These are phyloP conservation scores for Vaccinium macrocarpon DNA, from an alignment of 148 eudicot genomes.

Conservation along the genomic window DNA sequence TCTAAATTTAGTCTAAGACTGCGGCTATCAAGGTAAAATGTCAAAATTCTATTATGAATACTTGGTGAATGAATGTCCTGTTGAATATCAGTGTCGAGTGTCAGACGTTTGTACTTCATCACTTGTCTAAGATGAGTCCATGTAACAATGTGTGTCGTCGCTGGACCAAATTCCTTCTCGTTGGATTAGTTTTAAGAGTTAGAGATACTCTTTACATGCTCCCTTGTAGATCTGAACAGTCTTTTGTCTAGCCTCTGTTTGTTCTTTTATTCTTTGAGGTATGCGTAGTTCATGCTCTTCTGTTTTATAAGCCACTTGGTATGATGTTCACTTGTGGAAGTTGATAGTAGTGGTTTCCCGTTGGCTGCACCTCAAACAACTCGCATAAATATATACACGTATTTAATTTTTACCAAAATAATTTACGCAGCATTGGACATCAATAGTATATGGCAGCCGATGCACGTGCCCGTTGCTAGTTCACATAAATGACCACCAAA, in stretches of 20 bases:
- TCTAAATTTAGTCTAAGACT: constrained; percentile 18
- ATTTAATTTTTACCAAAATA: too few relatives aligned
- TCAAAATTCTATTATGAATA: background rate
- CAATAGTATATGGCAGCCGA: too few relatives aligned
- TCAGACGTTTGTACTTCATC: background rate
- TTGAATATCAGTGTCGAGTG: background rate
- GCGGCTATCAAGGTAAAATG: constrained; percentile 17
- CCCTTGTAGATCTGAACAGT: background rate
- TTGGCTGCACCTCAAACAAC: too few relatives aligned
- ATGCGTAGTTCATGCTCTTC: background rate
- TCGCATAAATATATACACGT: too few relatives aligned
- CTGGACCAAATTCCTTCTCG: background rate
- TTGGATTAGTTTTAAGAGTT: background rate
- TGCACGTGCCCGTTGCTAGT: too few relatives aligned
- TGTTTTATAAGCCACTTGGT: too few relatives aligned
- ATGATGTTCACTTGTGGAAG: too few relatives aligned
- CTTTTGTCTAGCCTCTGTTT: background rate
- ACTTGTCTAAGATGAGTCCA: background rate
- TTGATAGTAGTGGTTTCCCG: too few relatives aligned
- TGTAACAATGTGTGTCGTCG: background rate
- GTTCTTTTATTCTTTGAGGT: background rate
- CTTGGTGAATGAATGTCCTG: background rate
- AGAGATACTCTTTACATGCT: background rate
- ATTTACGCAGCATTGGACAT: too few relatives aligned
- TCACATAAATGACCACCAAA: too few relatives aligned